Conservation (phyloP, 2,329 filamentous ascomycete genomes). For the Stachybotrys chartarum region DNA sequence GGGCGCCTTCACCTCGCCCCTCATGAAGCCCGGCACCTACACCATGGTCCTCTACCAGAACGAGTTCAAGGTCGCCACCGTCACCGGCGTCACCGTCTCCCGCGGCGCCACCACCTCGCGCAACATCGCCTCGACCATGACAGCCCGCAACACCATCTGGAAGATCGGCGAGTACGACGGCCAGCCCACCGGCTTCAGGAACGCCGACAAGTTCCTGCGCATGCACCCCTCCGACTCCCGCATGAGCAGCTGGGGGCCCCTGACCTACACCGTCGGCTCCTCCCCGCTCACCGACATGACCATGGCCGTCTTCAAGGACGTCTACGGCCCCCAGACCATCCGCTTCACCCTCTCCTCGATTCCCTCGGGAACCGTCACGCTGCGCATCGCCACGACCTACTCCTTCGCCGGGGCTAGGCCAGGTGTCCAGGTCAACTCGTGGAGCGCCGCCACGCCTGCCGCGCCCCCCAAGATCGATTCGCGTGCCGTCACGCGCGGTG, state of each 20-base stretch:
- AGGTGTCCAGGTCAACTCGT: constrained; percentile 48
- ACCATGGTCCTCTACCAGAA: constrained; percentile 60
- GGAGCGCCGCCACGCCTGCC: constrained; percentile 36
- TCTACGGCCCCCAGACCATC: constrained; percentile 55
- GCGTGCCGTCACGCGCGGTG: constrained; percentile 57
- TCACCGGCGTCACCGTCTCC: constrained; percentile 37
- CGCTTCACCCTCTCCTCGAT: constrained; percentile 47
- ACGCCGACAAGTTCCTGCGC: constrained; percentile 57
- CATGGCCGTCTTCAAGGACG: constrained; percentile 57
- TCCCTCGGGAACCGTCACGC: constrained; percentile 43
- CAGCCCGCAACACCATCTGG: constrained; percentile 47
- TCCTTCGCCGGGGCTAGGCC: constrained; percentile 54
- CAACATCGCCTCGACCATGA: constrained; percentile 41
- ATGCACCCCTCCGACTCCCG: constrained; percentile 63
- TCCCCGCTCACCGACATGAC: constrained; percentile 47
- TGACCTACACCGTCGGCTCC: constrained; percentile 55
- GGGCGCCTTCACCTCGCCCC: constrained; percentile 54
- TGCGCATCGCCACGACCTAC: constrained; percentile 59
- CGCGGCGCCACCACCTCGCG: constrained; percentile 40
- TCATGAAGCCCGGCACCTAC: constrained; percentile 62
- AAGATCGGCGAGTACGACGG: constrained; percentile 62
- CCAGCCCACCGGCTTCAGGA: constrained; percentile 56
- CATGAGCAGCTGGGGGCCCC: constrained; percentile 53
- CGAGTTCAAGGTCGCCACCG: constrained; percentile 46
- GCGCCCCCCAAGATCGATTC: constrained; percentile 58